phyloP scores from a whole-genome alignment of 1,284 basidiomycete species.

The Clitocybe nebularis region DNA sequence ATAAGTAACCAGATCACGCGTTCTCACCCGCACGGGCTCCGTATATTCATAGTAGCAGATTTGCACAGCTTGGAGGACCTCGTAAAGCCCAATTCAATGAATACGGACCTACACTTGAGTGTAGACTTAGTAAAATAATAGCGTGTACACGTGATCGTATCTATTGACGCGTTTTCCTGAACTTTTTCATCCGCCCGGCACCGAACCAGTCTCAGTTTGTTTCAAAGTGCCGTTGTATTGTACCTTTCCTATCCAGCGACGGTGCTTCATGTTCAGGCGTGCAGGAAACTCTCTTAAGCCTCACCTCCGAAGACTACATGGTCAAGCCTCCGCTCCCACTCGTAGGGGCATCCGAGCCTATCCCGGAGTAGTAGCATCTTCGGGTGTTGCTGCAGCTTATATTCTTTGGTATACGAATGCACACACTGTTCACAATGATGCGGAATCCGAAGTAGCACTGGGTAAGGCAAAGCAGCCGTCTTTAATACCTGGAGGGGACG shows the following conservation, averaged over 20 bases:
- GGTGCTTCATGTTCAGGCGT: conserved; percentile 24
- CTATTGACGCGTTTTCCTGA: conserved; percentile 1
- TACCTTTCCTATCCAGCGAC: not conserved
- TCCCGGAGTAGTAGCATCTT: conserved; percentile 17
- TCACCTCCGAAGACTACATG: conserved; percentile 21
- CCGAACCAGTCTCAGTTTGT: conserved; percentile 7
- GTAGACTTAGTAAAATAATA: no score
- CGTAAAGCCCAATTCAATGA: no score
- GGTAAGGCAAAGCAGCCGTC: conserved; percentile 11
- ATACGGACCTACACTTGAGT: no score
- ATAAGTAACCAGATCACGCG: no score
- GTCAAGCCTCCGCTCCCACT: conserved; percentile 18
- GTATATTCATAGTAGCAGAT: no score
- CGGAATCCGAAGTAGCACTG: conserved; percentile 11
- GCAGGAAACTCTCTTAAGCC: conserved; percentile 20
- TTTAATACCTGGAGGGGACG: conserved; percentile 11
- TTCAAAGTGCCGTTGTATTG: conserved; percentile 7
- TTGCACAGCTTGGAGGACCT: no score
- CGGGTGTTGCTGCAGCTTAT: conserved; percentile 26
- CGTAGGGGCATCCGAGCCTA: conserved; percentile 17
- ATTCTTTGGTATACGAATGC: conserved; percentile 32
- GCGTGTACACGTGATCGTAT: not conserved
- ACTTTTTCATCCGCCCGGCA: not conserved
- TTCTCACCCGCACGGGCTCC: no score
- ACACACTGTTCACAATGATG: conserved; percentile 32